Base-by-base conservation (phyloP, 1,139 yeast species). In the Candida albicans region DNA sequence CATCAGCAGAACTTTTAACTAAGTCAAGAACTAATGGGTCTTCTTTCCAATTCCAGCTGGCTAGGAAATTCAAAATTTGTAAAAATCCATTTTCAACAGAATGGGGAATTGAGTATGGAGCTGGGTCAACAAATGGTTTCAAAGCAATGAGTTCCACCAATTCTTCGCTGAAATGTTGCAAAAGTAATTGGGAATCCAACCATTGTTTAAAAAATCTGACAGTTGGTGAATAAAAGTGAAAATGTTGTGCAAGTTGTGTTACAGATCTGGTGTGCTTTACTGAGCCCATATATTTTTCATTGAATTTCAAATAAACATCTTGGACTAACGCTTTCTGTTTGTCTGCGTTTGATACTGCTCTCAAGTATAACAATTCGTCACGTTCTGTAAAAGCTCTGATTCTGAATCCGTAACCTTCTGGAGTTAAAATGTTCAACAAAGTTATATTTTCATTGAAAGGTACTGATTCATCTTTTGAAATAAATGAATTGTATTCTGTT, bases 41-140 rank as follows among this genome's bases (percentile, higher is more conserved):
- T 51, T 87, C 95, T 55, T 81, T 84, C 99, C 99, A 93, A 62
- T 93, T 91, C 99, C 99, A 95, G 35, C 68, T 67, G 12, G 96
- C 77, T 37, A 93, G 65, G 56, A 85, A 87, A 41, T 78, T 74
- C 36, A 95, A 64, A 15, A 84, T 77, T 48, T 95, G 84, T 48
- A 87, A 70, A 58, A 93, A 89, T 11, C 96, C 99, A 47, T 84
- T 77, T 51, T 81, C 84, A 8, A 85, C 82, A 37, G 95, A 83
- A 39, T 85, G 79, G 2, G 99, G 98, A 2, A 81, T 75, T 1
- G 81, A 74, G 63, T 78, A 90, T 24, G 97, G 96, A 0, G 88
- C 83, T 12, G 93, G 84, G 57, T 90, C 96, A 38, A 89, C 85
- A 67, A 93, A 95, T 24, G 90, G 89, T 54, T 85, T 82, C 49